Percentiles rank a stretch among this genome's conserved stretches.
These are phyloP conservation scores for Chlamydomonas sp. DNA, from an alignment of 139 green algal genomes.

Conservation along the genomic window DNA sequence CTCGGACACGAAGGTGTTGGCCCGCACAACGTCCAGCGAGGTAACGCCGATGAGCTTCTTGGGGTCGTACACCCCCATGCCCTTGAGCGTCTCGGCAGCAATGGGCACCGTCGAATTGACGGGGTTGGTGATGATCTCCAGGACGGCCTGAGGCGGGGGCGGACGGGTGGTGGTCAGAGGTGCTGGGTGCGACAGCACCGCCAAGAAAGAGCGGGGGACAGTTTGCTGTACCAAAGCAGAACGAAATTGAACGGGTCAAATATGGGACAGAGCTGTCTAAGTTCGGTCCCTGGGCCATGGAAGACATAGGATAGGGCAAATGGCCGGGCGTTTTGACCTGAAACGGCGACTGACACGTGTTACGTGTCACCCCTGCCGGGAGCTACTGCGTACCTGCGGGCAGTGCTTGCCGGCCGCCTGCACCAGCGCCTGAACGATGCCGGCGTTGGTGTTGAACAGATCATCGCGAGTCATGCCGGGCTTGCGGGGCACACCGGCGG, in stretches of 20 bases:
- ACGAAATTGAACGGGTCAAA: background rate
- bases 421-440: constrained; percentile 91
- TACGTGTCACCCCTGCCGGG: too few species aligned
- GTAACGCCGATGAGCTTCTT: constrained; percentile 94
- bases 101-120: constrained; percentile 99
- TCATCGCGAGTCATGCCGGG: constrained; percentile 99
- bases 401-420: constrained; percentile 81
- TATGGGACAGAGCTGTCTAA: background rate
- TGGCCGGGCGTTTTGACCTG: too few species aligned
- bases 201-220: too few species aligned
- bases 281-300: too few species aligned
- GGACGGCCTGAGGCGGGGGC: constrained; percentile 59
- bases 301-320: too few species aligned
- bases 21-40: constrained; percentile 94
- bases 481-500: constrained; percentile 93
- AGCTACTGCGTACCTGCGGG: constrained; percentile 61
- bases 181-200: too few species aligned
- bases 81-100: constrained; percentile 90
- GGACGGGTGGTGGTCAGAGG: too few species aligned
- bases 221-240: background rate
- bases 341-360: too few species aligned
- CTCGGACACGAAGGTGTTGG: constrained; percentile 91
- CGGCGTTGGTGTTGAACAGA: constrained; percentile 98
- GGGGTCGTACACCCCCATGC: constrained; percentile 88
- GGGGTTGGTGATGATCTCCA: constrained; percentile 98